Base-by-base conservation (phyloP, 1,139 yeast genomes). In the Kodamaea sp. region DNA sequence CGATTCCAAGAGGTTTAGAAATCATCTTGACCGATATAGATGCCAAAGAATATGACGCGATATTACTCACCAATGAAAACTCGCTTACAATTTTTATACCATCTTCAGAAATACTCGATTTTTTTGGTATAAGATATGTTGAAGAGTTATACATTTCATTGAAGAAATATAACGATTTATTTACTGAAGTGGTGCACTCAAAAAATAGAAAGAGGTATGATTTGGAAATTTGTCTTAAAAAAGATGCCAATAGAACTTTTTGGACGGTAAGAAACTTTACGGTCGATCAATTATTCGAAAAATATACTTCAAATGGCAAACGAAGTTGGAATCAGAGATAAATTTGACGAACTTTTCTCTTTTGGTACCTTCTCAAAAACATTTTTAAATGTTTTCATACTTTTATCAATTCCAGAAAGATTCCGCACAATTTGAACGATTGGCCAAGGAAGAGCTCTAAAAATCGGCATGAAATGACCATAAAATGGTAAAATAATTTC, bases 391-490 rank as follows among this genome's bases (percentile, higher is more conserved):
- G 56, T 50, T 35, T 57, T 52, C 80, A 78, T 75, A 44, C 79
- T 70, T 26, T 62, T 55, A 54, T 86, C 95, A 49, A 85, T 76
- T 0, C 92, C 90, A 4, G 85, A 71, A 3, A 72, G 34, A 27
- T 62, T 56, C 40, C 95, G 63, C 1, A 75, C 70, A 1, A 73
- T 24, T 45, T 73, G 81, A 6, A 78, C 79, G 7, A 85, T 48
- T 2, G 82, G 88, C 85, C 88, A 80, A 1, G 95, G 95, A 23
- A 81, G 58, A 0, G 81, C 78, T 42, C 95, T 70, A 48, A 89
- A 65, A 2, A 86, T 43, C 0, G 96, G 95, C 27, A 89, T 51
- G 31, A 85, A 62, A 42, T 81, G 76, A 2, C 88, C 88, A 55
- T 90, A 90, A 26, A 82, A 64, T 0, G 97, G 97, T 35, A 79